phyloP scores from a whole-genome alignment of 495 filamentous ascomycete species.

The Baudoinia panamericana region DNA sequence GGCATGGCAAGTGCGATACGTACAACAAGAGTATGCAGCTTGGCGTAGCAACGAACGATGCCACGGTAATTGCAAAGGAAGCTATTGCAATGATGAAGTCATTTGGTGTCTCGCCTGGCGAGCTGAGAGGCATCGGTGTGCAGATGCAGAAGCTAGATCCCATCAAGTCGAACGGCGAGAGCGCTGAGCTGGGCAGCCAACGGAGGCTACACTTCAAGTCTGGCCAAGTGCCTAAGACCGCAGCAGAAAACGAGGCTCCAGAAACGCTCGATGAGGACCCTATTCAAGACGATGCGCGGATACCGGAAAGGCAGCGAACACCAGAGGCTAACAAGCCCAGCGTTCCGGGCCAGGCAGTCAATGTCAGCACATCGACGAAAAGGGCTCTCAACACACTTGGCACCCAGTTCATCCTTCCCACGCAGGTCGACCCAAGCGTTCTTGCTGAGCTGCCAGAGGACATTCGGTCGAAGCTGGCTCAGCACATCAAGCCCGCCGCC shows the following conservation, averaged over 20 bases:
- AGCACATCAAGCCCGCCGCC: slow-evolving; percentile 22
- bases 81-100: slow-evolving; percentile 67
- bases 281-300: slow-evolving; percentile 43
- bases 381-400: slow-evolving; percentile 64
- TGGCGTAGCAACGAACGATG: slow-evolving; percentile 65
- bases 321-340: slow-evolving; percentile 31
- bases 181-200: slow-evolving; percentile 36
- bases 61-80: slow-evolving; percentile 59
- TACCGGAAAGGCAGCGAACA: slow-evolving; percentile 34
- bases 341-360: slow-evolving; percentile 18
- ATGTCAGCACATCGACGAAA: slow-evolving; percentile 35
- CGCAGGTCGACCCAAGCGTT: slow-evolving; percentile 60
- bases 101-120: slow-evolving; percentile 77
- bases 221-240: slow-evolving; percentile 10
- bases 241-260: no score
- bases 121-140: slow-evolving; percentile 76
- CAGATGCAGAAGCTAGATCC: slow-evolving; percentile 87
- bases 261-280: slow-evolving; percentile 31
- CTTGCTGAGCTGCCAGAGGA: slow-evolving; percentile 66
- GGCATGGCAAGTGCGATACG: slow-evolving; percentile 87
- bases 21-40: slow-evolving; percentile 77
- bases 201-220: slow-evolving; percentile 46
- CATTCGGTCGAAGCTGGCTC: slow-evolving; percentile 59
- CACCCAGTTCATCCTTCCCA: slow-evolving; percentile 79
- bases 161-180: slow-evolving; percentile 38